Evolutionary conservation across 1,284 basidiomycete species (phyloP).

Genomic region (Ustilago curta): DNA sequence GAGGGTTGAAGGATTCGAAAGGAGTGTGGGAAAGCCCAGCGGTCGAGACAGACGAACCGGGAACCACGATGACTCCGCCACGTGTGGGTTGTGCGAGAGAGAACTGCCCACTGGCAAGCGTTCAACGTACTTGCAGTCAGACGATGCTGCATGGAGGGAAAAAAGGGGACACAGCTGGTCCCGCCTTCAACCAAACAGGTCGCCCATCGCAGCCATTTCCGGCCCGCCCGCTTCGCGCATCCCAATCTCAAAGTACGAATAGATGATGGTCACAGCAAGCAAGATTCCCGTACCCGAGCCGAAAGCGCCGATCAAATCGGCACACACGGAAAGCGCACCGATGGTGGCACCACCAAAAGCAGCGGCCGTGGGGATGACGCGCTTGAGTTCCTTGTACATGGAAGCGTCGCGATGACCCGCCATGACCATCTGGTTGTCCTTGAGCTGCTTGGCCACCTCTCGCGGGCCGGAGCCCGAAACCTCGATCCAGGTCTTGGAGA

Average conservation of each 20-base stretch:
- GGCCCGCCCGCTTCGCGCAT: constrained; percentile 72
- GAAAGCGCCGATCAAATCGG: constrained; percentile 96
- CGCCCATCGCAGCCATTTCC: constrained; percentile 71
- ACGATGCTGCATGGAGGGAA: neutral
- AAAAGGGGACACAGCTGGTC: neutral
- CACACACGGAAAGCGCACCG: constrained; percentile 89
- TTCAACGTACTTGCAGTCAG: neutral
- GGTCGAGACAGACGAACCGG: neutral
- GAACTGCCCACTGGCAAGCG: neutral
- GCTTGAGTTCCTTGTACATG: constrained; percentile 99
- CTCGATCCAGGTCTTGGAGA: constrained; percentile 99
- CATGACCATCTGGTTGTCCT: constrained; percentile 99
- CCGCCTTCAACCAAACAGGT: constrained; percentile 64
- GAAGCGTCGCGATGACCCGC: constrained; percentile 95
- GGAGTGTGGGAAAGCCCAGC: too few species aligned
- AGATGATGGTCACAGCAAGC: constrained; percentile 97
- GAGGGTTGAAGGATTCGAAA: too few species aligned
- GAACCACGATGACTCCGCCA: neutral
- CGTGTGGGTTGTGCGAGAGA: neutral
- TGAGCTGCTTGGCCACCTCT: constrained; percentile 97
- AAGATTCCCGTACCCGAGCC: constrained; percentile 97
- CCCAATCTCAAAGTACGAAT: constrained; percentile 74
- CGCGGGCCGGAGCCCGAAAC: constrained; percentile 94
- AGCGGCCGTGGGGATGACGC: constrained; percentile 95
- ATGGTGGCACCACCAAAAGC: constrained; percentile 96